Evolutionary conservation across 1,284 basidiomycete species (phyloP).

Genomic region (Austroboletus rostrupii): DNA sequence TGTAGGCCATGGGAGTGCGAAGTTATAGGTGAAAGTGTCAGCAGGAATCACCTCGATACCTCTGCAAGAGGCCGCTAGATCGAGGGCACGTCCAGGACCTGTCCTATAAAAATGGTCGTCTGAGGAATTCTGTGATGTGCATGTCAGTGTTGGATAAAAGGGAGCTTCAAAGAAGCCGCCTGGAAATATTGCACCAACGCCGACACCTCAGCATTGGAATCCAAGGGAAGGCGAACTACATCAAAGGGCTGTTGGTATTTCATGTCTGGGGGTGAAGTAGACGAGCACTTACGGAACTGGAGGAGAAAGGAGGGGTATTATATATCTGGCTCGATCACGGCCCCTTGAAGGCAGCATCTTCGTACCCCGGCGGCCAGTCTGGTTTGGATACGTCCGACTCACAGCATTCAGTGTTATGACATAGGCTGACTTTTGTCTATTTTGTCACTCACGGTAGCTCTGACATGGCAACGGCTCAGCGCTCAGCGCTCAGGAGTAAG

Average conservation of each 20-base stretch:
- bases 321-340: too few relatives aligned
- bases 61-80: neutral
- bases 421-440: too few relatives aligned
- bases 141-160: neutral
- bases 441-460: too few relatives aligned
- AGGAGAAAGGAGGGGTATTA: neutral
- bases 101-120: neutral
- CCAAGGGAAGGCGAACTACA: neutral
- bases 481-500: too few relatives aligned
- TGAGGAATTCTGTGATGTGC: conserved; percentile 2
- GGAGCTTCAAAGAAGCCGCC: conserved; percentile 1
- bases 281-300: neutral
- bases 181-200: neutral
- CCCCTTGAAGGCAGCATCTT: too few relatives aligned
- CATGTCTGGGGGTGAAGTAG: neutral
- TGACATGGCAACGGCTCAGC: too few relatives aligned
- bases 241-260: neutral
- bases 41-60: neutral
- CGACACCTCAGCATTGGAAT: neutral
- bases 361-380: too few relatives aligned
- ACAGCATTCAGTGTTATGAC: too few relatives aligned
- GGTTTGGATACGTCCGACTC: too few relatives aligned
- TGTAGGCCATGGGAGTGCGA: neutral
- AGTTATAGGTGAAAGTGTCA: neutral
- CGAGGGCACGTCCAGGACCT: neutral